phyloP scores from a whole-genome alignment of 1,284 basidiomycete genomes.

The Retiboletus flavoniger region DNA sequence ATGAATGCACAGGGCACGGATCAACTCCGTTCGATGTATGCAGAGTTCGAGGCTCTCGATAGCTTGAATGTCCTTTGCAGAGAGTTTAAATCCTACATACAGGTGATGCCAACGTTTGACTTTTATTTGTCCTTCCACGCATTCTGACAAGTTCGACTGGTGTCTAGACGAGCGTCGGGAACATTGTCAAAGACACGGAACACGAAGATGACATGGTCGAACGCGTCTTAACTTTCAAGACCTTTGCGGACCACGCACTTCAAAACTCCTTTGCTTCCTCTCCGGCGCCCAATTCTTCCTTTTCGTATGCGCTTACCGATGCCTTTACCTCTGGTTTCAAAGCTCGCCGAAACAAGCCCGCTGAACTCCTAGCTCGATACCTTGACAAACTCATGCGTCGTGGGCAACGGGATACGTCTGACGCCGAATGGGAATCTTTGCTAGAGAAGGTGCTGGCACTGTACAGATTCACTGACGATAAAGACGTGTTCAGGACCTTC shows the following conservation, averaged over 20 bases:
- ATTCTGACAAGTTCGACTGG: constrained; percentile 3
- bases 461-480: constrained; percentile 88
- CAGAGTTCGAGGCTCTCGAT: constrained; percentile 61
- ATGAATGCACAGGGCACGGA: constrained; percentile 52
- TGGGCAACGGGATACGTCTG: constrained; percentile 75
- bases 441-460: constrained; percentile 80
- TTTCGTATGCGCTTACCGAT: constrained; percentile 62
- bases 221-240: constrained; percentile 70
- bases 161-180: constrained; percentile 48
- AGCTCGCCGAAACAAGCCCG: constrained; percentile 80
- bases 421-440: constrained; percentile 66
- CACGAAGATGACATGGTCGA: constrained; percentile 79
- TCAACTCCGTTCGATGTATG: constrained; percentile 60
- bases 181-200: constrained; percentile 57
- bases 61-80: constrained; percentile 54
- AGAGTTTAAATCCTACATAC: constrained; percentile 62
- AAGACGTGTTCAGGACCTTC: constrained; percentile 93
- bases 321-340: constrained; percentile 85
- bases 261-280: constrained; percentile 26
- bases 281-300: constrained; percentile 50
- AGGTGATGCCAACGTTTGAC: constrained; percentile 38
- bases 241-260: constrained; percentile 45
- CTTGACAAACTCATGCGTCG: constrained; percentile 84
- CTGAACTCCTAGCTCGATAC: constrained; percentile 93
- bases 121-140: neutral